Base-by-base conservation (phyloP, 306 rosid genomes). In the Ormosia semicastrata region DNA sequence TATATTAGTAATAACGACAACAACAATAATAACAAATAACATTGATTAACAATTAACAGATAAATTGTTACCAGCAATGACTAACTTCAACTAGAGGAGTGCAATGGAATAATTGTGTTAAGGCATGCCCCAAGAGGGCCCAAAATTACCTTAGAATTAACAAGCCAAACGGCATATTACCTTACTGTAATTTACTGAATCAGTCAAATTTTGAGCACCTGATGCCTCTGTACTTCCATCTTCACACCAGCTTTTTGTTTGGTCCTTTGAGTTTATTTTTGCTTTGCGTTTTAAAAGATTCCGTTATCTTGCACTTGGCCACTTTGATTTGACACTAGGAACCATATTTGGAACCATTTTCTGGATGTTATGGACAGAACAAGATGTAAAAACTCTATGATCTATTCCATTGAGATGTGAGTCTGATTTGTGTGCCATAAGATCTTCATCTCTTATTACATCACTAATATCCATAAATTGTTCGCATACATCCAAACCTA, bases 271-370 rank as follows among this genome's bases (percentile, higher is more conserved):
- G 82, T 87, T 95, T 76, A 89, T 81, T 88, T 95, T 95, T 74
- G 99, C 99, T 90, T 93, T 93, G 36, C 99, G 94, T 89, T 95
- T 95, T 70, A 95, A 70, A 63, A 95, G 97, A 89, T 95, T 95
- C 78, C 82, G 83, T 78, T 95, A 94, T 80, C 99, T 90, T 57
- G 99, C 96, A 69, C 99, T 95, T 15, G 98, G 99, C 90, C 99
- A 90, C 79, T 86, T 89, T 10, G 99, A 90, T 80, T 89, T 87
- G 66, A 91, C 94, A 84, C 85, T 85, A 30, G 99, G 99, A 84
- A 91, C 99, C 94, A 95, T 91, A 81, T 91, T 92, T 78, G 97
- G 89, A 76, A 95, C 99, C 85, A 90, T 88, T 73, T 89, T 90
- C 80, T 93, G 98, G 57, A 95, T 93, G 88, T 90, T 95, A 80